These are phyloP conservation scores for Pisolithus albus DNA, from an alignment of 768 basidiomycete species.

Conservation along the genomic window DNA sequence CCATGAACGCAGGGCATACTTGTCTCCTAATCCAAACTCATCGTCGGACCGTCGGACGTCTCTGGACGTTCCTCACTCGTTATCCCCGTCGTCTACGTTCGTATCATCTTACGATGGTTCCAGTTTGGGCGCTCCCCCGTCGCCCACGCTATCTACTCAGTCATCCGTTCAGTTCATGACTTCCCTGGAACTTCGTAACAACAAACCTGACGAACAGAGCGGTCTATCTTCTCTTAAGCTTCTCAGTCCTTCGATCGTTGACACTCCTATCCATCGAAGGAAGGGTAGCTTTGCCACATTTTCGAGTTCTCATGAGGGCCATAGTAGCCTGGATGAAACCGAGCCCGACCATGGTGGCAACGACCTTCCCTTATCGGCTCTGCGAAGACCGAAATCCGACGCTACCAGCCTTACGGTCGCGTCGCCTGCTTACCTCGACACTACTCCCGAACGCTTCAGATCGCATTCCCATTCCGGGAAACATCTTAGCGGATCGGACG, in stretches of 20 bases:
- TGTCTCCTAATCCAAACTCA: slow-evolving; percentile 15
- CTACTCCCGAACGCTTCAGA: slow-evolving; percentile 25
- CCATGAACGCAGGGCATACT: slow-evolving; percentile 9
- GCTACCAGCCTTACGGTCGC: slow-evolving; percentile 28
- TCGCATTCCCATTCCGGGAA: slow-evolving; percentile 14
- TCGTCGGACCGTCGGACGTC: slow-evolving; percentile 16
- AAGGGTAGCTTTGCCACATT: slow-evolving; percentile 55
- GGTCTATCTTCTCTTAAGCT: slow-evolving; percentile 49
- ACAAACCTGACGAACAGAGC: slow-evolving; percentile 52
- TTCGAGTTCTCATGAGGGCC: slow-evolving; percentile 36
- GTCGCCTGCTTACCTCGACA: slow-evolving; percentile 35
- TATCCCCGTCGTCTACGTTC: slow-evolving; percentile 24
- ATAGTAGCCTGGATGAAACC: slow-evolving; percentile 35
- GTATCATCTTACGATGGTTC: slow-evolving; percentile 39
- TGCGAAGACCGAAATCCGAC: slow-evolving; percentile 32
- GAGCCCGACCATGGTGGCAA: slow-evolving; percentile 39
- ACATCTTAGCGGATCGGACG: slow-evolving; percentile 2
- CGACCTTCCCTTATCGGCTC: slow-evolving; percentile 20
- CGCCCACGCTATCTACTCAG: slow-evolving; percentile 65
- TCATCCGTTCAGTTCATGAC: slow-evolving; percentile 57
- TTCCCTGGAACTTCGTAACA: slow-evolving; percentile 56
- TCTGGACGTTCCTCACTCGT: slow-evolving; percentile 23
- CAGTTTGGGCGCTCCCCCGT: slow-evolving; percentile 48
- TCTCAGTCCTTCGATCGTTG: slow-evolving; percentile 36
- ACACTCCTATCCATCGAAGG: slow-evolving; percentile 37